Evolutionary conservation across 176 grass and related monocot genomes (phyloP), one percentile per base, ranked within the genome.

Genomic region (Lolium rigidum): DNA sequence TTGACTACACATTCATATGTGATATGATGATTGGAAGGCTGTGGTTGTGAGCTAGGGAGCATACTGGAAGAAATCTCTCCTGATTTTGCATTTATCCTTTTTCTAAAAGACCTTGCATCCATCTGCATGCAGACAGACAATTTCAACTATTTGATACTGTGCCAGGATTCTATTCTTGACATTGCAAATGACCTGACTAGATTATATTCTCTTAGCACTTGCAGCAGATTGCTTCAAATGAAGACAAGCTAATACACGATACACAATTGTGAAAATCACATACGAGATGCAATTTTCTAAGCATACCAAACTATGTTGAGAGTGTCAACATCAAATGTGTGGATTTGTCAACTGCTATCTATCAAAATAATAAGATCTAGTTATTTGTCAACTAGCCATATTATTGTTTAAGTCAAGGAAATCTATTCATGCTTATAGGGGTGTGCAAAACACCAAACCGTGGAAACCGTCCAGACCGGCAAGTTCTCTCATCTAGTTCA

Each of bases 151-250:
- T 71, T 15, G 6, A 54, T n/a, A 43, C 88, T 63, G 63, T 70
- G 76, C 39, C 80, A 48, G 17, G 83, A 90, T 90, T 86, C 83
- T 76, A 89, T 89, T 89, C 50, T 82, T 86, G 72, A 52, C 21
- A 63, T 71, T 81, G 20, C 39, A 70, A 77, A 70, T 82, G 72
- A 38, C 31, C 63, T 49, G 58, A 52, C 31, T 72, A 83, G 44
- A 78, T 72, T 90, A 76, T 76, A 70, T 86, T 90, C 88, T 28
- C 83, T 52, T 70, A 7, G 28, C 52, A 20, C 62, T 79, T 44
- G 61, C 52, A 15, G 24, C 21, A 62, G 37, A 20, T 87, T 79
- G 74, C 74, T 78, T 87, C 13, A 54, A 63, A 20, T 48, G 56
- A 87, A 87, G 64, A 79, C 69, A 90, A 56, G 12, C 46, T 35